Percentiles rank a stretch among this genome's conserved stretches.
Evolutionary conservation across 2,329 filamentous ascomycete species (phyloP).

Genomic region (Aspergillus neotritici): DNA sequence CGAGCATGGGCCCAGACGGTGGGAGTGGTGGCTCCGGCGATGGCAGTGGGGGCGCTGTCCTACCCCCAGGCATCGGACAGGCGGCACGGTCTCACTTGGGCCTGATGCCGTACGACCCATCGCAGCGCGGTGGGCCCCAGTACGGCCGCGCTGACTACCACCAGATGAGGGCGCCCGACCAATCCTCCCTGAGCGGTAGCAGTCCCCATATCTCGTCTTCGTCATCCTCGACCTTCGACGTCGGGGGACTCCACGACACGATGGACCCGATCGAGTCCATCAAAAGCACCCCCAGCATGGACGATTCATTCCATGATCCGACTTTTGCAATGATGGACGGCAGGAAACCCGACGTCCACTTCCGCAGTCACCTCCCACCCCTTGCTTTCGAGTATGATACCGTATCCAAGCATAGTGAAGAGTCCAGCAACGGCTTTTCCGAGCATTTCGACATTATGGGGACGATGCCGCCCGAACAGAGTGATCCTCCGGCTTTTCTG

Average conservation of each 20-base stretch:
- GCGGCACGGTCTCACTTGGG: conserved; percentile 27
- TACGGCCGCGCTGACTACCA: conserved; percentile 33
- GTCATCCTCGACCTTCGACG: conserved; percentile 35
- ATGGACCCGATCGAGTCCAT: conserved; percentile 38
- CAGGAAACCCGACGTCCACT: conserved; percentile 21
- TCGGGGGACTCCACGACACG: conserved; percentile 33
- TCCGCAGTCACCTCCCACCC: conserved; percentile 22
- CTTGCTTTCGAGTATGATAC: conserved; percentile 26
- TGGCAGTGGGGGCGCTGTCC: conserved; percentile 21
- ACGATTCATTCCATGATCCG: conserved; percentile 29
- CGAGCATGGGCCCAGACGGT: conserved; percentile 64
- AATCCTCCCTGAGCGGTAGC: conserved; percentile 35
- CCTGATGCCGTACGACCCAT: conserved; percentile 32
- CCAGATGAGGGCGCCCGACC: conserved; percentile 31
- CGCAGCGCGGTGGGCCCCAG: conserved; percentile 26
- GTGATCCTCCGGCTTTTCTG: conserved; percentile 21
- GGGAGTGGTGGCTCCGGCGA: conserved; percentile 46
- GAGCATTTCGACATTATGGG: conserved; percentile 29
- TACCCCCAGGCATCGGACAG: conserved; percentile 29
- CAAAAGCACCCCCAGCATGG: conserved; percentile 27
- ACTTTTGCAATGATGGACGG: conserved; percentile 20
- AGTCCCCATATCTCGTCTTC: conserved; percentile 34
- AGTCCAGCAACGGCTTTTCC: conserved; percentile 20
- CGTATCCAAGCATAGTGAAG: conserved; percentile 20
- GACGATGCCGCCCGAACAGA: conserved; percentile 24